Percentiles rank a stretch among this genome's conserved stretches.
These are phyloP conservation scores for Candida silvicultrix DNA, from an alignment of 805 yeast genomes.

Conservation along the genomic window DNA sequence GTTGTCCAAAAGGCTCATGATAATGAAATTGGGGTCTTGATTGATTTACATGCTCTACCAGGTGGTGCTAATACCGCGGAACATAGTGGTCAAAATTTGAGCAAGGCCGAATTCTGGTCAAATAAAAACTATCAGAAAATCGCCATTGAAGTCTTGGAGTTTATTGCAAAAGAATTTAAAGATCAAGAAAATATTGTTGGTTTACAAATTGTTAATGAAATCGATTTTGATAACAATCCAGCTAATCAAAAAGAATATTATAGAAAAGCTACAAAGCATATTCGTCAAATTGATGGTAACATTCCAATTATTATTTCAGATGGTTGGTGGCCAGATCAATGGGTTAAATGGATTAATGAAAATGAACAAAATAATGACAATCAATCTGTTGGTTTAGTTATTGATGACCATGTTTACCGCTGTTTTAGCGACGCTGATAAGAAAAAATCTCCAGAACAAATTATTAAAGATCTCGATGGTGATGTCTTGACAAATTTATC, in stretches of 20 bases:
- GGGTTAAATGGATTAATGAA: conserved; percentile 59
- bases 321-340: conserved; percentile 87
- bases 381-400: conserved; percentile 51
- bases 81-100: conserved; percentile 70
- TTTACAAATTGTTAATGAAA: conserved; percentile 81
- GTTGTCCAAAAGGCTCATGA: conserved; percentile 54
- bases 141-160: conserved; percentile 47
- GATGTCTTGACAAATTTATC: conserved; percentile 45
- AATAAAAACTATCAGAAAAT: conserved; percentile 32
- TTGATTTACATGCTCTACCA: conserved; percentile 87
- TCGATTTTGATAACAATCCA: conserved; percentile 54
- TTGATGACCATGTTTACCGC: conserved; percentile 83
- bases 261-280: conserved; percentile 50
- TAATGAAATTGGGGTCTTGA: conserved; percentile 62
- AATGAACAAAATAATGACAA: conserved; percentile 30
- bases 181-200: conserved; percentile 67
- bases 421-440: conserved; percentile 78
- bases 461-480: conserved; percentile 48
- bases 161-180: conserved; percentile 54
- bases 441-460: conserved; percentile 54
- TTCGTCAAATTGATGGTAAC: conserved; percentile 45
- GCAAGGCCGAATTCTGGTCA: conserved; percentile 61
- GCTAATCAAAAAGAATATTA: conserved; percentile 55
- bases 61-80: conserved; percentile 87
- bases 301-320: conserved; percentile 82